Conservation (phyloP, 2,329 filamentous ascomycete species). For the Colletotrichum zoysiae region DNA sequence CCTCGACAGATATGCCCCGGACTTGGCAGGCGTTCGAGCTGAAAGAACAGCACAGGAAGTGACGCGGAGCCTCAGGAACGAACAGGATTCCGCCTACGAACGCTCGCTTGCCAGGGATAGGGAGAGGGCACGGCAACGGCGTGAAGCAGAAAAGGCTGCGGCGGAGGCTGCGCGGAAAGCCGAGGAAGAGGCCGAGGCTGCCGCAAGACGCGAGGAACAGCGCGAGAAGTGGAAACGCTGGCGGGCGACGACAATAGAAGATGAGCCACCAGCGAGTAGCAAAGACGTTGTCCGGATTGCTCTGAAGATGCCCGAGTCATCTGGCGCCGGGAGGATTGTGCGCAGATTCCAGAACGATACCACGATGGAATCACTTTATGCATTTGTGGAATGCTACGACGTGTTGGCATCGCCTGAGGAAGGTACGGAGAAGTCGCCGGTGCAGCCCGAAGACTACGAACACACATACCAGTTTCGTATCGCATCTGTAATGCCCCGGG, state of each 20-base stretch:
- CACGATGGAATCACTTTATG: slow-evolving; percentile 89
- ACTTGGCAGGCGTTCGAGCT: slow-evolving; percentile 80
- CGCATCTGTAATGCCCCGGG: slow-evolving; percentile 86
- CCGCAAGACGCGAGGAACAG: slow-evolving; percentile 60
- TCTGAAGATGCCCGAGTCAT: slow-evolving; percentile 70
- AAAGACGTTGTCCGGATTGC: slow-evolving; percentile 81
- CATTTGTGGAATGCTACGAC: slow-evolving; percentile 93
- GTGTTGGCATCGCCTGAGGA: slow-evolving; percentile 61
- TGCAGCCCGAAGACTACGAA: slow-evolving; percentile 75
- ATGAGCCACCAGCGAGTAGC: slow-evolving; percentile 73
- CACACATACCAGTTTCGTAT: slow-evolving; percentile 90
- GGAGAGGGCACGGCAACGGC: slow-evolving; percentile 81
- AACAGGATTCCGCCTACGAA: slow-evolving; percentile 96
- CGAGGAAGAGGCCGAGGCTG: slow-evolving; percentile 71
- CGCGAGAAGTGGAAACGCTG: slow-evolving; percentile 81
- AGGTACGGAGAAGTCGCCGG: slow-evolving; percentile 45
- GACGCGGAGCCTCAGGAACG: slow-evolving; percentile 81
- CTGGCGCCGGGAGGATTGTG: slow-evolving; percentile 79
- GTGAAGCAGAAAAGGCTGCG: slow-evolving; percentile 80
- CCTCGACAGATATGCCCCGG: slow-evolving; percentile 80
- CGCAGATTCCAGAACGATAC: slow-evolving; percentile 79
- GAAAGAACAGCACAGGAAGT: slow-evolving; percentile 84
- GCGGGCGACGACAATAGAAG: slow-evolving; percentile 75
- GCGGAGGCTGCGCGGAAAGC: slow-evolving; percentile 75
- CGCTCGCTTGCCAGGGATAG: slow-evolving; percentile 88